These are phyloP conservation scores for Centella asiatica DNA, from an alignment of 129 eudicot species.

Conservation along the genomic window DNA sequence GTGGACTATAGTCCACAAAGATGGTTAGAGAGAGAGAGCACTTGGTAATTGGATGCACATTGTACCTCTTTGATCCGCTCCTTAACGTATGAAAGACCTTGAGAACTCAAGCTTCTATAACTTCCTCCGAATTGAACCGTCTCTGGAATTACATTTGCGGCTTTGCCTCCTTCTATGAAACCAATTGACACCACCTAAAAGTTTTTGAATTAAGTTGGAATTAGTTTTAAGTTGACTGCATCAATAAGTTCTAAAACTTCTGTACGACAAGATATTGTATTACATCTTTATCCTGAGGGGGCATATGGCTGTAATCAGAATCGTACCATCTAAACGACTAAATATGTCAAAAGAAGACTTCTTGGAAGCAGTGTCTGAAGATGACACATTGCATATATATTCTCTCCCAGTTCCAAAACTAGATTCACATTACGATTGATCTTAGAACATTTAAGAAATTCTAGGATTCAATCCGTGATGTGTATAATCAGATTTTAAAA, in stretches of 20 bases:
- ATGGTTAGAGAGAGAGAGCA: not conserved
- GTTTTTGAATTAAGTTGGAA: not conserved
- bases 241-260: not conserved
- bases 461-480: no score
- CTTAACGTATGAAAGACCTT: slow-evolving; percentile 37
- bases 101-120: slow-evolving; percentile 25
- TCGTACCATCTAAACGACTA: not conserved
- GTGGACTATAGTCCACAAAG: no score
- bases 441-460: no score
- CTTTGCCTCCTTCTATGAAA: slow-evolving; percentile 40
- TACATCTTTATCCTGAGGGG: not conserved
- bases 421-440: no score
- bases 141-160: slow-evolving; percentile 31
- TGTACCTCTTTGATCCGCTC: slow-evolving; percentile 31
- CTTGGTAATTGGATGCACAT: not conserved
- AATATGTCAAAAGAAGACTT: no score
- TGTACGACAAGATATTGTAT: no score
- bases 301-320: not conserved
- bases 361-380: no score
- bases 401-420: no score
- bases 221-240: not conserved
- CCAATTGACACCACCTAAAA: slow-evolving; percentile 53
- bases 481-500: no score
- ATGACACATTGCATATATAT: no score
- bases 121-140: slow-evolving; percentile 30